Conservation (phyloP, 495 filamentous ascomycete species). For the Xylaria grammica region DNA sequence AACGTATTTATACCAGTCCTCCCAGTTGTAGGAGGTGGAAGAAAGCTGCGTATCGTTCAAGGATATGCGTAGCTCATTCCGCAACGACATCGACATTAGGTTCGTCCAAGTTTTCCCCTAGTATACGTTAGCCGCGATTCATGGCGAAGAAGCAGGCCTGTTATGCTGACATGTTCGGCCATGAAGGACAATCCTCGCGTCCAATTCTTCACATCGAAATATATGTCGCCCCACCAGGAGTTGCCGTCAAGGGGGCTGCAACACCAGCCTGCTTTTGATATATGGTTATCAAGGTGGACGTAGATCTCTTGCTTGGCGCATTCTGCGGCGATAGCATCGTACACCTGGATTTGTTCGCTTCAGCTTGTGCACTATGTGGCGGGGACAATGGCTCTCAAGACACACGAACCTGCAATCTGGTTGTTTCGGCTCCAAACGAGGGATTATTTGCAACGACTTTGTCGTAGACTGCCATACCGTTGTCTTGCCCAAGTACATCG, state of each 20-base stretch:
- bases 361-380: background rate
- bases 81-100: conserved; percentile 57
- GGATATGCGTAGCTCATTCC: conserved; percentile 59
- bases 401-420: conserved; percentile 47
- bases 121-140: conserved; percentile 14
- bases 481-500: conserved; percentile 46
- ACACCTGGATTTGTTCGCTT: conserved; percentile 41
- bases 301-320: conserved; percentile 55
- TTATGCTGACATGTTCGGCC: conserved; percentile 51
- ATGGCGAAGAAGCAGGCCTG: background rate
- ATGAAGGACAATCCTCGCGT: conserved; percentile 57
- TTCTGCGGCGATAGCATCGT: conserved; percentile 56
- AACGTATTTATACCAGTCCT: conserved; percentile 55
- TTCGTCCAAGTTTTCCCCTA: conserved; percentile 51
- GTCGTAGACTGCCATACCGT: conserved; percentile 47
- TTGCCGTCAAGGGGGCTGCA: conserved; percentile 60
- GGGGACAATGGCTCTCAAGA: background rate
- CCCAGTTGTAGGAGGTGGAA: conserved; percentile 54
- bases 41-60: conserved; percentile 32
- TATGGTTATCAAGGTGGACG: conserved; percentile 64
- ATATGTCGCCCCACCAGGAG: conserved; percentile 61
- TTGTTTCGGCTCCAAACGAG: conserved; percentile 47
- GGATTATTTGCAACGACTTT: conserved; percentile 54
- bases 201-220: conserved; percentile 61
- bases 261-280: conserved; percentile 64